Base-by-base conservation (phyloP, 768 basidiomycete species). In the Tylopilus balloui region DNA sequence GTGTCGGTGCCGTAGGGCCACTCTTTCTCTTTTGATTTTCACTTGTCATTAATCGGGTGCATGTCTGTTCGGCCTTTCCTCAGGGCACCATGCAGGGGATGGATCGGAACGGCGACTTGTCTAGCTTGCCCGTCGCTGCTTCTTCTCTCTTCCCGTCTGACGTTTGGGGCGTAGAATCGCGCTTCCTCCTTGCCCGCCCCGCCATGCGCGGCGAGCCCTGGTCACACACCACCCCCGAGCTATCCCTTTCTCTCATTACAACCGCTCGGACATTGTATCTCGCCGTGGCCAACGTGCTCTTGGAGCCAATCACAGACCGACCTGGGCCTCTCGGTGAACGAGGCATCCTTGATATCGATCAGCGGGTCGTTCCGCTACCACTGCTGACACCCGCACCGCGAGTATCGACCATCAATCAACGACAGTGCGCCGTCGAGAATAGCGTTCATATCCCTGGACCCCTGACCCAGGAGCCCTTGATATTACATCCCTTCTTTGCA, bases 1-100 rank as follows among this genome's bases (percentile, higher is more conserved):
- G 50, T 55, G 48, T 59, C 59, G 59, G 59, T 50, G 56, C 59
- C 59, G 59, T 62, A 17, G 48, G 17, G 21, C 34, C 36, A 1
- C 12, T 55, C 47, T 41, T 39, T 59, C 57, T 37, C 51, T 36
- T 58, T 57, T 58, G 55, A 54, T 60, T 29, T 62, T 55, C 60
- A 51, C 57, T 9, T 23, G 32, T 59, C 53, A 62, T 60, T 55
- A 61, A 29, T 14, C 40, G 25, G 36, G 20, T 21, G 24, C 31
- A 25, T 54, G 44, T 42, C 27, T 17, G 24, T 50, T 59, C 32
- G 45, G 37, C 45, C 37, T 42, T 45, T 39, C 19, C 13, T 25
- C 44, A 13, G 45, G 27, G 29, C 6, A 15, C n/a, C 13, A 28
- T 10, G 23, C 25, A 45, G 49, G 50, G 19, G 5, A 23, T 10